Base-by-base conservation (phyloP, 73 alveolate genomes). In the Paramecium octaurelia region DNA sequence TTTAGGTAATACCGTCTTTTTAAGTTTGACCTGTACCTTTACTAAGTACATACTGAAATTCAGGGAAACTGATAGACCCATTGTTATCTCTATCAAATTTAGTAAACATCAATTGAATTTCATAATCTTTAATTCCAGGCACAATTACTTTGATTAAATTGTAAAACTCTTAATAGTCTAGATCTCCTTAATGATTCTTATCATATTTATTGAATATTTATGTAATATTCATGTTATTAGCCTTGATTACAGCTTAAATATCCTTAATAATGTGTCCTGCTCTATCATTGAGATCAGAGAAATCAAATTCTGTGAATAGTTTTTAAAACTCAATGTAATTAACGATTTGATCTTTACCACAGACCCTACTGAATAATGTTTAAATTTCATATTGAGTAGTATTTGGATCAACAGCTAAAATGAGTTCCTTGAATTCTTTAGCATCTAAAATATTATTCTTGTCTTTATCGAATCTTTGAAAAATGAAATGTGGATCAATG, bases 51-150 rank as follows among this genome's bases (percentile, higher is more conserved):
- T 89, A 70, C n/a, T 70, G 59, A 89, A 89, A 89, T 50, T 89
- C 94, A 44, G 86, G 57, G 29, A 71, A 89, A 89, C 88, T 83
- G 8, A 89, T 43, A 27, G 86, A 42, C 6, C 88, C 48, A 60
- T 89, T 83, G n/a, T 36, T 24, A 43, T 89, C 88, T 12, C 86
- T 16, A 29, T 89, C 94, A 71, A 89, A 89, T 46, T 71, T 89
- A 8, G 83, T 24, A 71, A 89, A 89, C 34, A 89, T 89, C 7
- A 89, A 58, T 27, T 46, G 5, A 18, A 89, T 89, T 71, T 89
- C 94, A 71, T 89, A 71, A 89, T 89, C 94, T 50, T 89, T 89
- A 34, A 89, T 40, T 44, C 94, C 94, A 14, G 86, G 86, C 8
- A 83, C 94, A 29, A 89, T 83, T 7, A 58, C 21, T 73, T 50